Percentiles rank a stretch among this genome's conserved stretches.
Evolutionary conservation across 2,329 filamentous ascomycete genomes (phyloP).

Genomic region (Penicillium griseofulvum): DNA sequence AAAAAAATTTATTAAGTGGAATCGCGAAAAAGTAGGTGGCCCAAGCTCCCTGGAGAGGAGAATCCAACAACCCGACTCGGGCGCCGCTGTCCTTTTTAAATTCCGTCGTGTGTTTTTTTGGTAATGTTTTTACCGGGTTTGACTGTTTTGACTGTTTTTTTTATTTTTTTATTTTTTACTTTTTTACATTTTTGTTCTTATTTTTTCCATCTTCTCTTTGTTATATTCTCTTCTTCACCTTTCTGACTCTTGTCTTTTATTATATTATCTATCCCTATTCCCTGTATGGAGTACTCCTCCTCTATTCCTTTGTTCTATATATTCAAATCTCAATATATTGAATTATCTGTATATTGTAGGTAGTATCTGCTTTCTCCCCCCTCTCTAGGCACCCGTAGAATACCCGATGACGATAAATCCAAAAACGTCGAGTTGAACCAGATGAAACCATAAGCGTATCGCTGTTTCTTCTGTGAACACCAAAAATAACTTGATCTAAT

Average conservation of each 20-base stretch:
- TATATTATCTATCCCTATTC: background rate
- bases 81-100: constrained; percentile 39
- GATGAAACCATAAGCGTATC: constrained; percentile 33
- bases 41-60: constrained; percentile 17
- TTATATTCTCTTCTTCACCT: background rate
- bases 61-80: constrained; percentile 13
- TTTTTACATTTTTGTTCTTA: background rate
- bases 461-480: constrained; percentile 42
- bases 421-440: constrained; percentile 15
- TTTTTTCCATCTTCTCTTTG: background rate
- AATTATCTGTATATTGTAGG: background rate
- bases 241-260: background rate
- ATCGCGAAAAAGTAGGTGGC: constrained; percentile 12
- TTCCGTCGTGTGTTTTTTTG: constrained; percentile 17
- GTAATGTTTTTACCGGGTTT: background rate
- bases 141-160: constrained; percentile 1
- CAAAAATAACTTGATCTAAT: constrained; percentile 62
- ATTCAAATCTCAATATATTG: background rate
- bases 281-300: background rate
- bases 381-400: background rate
- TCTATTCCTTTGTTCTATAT: background rate
- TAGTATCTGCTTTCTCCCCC: background rate
- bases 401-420: constrained; percentile 36
- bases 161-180: background rate
- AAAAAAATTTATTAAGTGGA: constrained; percentile 6